phyloP scores from a whole-genome alignment of 495 filamentous ascomycete genomes.

The Cercophora sp. region DNA sequence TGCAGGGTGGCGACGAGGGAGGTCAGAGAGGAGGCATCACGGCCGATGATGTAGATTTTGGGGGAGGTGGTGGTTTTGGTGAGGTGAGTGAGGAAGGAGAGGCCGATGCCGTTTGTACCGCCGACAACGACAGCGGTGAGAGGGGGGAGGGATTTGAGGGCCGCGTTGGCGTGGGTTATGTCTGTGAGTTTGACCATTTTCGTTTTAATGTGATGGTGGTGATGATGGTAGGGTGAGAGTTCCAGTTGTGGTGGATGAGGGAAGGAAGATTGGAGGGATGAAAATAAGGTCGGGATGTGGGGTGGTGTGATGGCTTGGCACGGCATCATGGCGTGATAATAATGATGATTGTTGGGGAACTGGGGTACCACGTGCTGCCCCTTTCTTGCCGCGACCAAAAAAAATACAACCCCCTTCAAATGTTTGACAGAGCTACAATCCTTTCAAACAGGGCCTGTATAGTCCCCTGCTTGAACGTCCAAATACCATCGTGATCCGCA shows the following conservation, averaged over 20 bases:
- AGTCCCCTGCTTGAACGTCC: not conserved
- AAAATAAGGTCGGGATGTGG: no score
- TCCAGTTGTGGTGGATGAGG: no score
- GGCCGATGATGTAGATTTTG: constrained; percentile 45
- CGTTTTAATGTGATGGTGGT: no score
- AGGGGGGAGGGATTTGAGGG: constrained; percentile 11
- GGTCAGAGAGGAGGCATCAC: constrained; percentile 20
- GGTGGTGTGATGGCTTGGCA: no score
- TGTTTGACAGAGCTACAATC: no score
- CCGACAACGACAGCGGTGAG: constrained; percentile 56
- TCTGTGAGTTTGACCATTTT: constrained; percentile 12
- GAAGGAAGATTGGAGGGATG: no score
- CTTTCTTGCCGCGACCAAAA: no score
- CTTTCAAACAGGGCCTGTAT: constrained; percentile 2
- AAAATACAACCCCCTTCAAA: no score
- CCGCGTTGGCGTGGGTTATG: constrained; percentile 8
- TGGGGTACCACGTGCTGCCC: no score
- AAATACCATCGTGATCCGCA: constrained; percentile 6
- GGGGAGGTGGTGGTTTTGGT: constrained; percentile 41
- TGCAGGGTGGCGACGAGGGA: constrained; percentile 31
- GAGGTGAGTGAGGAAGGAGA: constrained; percentile 51
- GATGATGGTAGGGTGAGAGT: no score
- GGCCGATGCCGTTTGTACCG: constrained; percentile 59
- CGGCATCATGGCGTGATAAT: no score
- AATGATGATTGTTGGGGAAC: no score